Evolutionary conservation across 2,329 filamentous ascomycete genomes (phyloP).

Genomic region (Sclerotinia borealis): DNA sequence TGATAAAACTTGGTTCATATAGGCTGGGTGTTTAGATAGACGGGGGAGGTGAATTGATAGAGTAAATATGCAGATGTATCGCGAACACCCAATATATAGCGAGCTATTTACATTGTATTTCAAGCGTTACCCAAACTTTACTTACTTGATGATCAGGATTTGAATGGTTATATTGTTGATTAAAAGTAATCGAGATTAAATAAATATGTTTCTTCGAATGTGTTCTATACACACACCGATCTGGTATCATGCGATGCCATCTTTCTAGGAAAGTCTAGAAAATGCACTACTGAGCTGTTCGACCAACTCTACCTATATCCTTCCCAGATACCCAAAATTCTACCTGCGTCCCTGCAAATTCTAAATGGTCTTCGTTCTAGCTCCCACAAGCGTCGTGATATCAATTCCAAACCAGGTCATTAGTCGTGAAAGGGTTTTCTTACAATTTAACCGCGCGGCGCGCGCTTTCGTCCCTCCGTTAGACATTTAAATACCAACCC

Average conservation of each 20-base stretch:
- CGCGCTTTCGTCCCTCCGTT: background rate
- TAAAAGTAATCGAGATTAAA: too few relatives aligned
- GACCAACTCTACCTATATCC: background rate
- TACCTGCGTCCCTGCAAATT: background rate
- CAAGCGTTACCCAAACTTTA: background rate
- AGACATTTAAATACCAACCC: background rate
- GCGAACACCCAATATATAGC: background rate
- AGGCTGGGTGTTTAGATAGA: background rate
- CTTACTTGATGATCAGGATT: background rate
- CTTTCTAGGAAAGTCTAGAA: background rate
- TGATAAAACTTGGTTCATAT: background rate
- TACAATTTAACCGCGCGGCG: conserved; percentile 2
- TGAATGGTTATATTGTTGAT: background rate
- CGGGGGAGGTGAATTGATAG: background rate
- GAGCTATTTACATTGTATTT: background rate
- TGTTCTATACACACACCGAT: background rate
- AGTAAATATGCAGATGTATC: conserved; percentile 4
- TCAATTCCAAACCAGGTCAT: background rate
- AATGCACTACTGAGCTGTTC: background rate
- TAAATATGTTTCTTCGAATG: background rate
- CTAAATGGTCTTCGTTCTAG: background rate
- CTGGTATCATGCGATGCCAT: background rate
- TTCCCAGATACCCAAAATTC: background rate
- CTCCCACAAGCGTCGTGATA: background rate
- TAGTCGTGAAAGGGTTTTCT: background rate